These are phyloP conservation scores for Tricholoma bakamatsutake DNA, from an alignment of 768 basidiomycete genomes.

Conservation along the genomic window DNA sequence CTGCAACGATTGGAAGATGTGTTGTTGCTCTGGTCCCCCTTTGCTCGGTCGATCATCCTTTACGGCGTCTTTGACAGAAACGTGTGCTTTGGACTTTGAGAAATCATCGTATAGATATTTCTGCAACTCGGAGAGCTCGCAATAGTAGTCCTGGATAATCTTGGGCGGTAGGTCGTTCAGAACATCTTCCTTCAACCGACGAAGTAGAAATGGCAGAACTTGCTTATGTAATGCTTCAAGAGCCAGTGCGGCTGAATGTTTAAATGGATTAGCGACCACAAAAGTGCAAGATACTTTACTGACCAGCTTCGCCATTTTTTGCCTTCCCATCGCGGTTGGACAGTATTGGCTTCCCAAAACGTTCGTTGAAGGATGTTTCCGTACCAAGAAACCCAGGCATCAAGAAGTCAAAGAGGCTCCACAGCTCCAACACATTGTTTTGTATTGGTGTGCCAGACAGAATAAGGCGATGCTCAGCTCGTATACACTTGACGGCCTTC, in stretches of 20 bases:
- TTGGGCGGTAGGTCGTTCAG: slow-evolving; percentile 94
- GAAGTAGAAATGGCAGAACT: slow-evolving; percentile 95
- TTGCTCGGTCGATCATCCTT: slow-evolving; percentile 35
- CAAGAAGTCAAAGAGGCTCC: slow-evolving; percentile 98
- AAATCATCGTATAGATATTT: slow-evolving; percentile 94
- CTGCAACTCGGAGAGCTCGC: slow-evolving; percentile 93
- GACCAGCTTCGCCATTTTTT: slow-evolving; percentile 92
- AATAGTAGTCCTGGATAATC: slow-evolving; percentile 99
- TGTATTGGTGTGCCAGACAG: slow-evolving; percentile 98
- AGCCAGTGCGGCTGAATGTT: slow-evolving; percentile 73
- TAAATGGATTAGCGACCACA: neutral
- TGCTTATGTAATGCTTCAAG: slow-evolving; percentile 97
- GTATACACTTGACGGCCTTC: slow-evolving; percentile 88
- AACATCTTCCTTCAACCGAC: slow-evolving; percentile 96
- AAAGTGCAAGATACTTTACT: slow-evolving; percentile 20
- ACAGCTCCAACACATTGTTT: slow-evolving; percentile 96
- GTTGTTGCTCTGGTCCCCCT: slow-evolving; percentile 55
- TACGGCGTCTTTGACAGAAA: slow-evolving; percentile 60
- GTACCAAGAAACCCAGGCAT: slow-evolving; percentile 99
- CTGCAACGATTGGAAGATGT: slow-evolving; percentile 96
- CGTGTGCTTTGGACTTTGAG: slow-evolving; percentile 66
- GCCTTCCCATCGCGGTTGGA: slow-evolving; percentile 93
- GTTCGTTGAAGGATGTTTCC: slow-evolving; percentile 89
- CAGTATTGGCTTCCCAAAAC: slow-evolving; percentile 93
- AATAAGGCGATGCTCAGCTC: slow-evolving; percentile 89